These are phyloP conservation scores for Penicillium lagena DNA, from an alignment of 495 filamentous ascomycete species.

Conservation along the genomic window DNA sequence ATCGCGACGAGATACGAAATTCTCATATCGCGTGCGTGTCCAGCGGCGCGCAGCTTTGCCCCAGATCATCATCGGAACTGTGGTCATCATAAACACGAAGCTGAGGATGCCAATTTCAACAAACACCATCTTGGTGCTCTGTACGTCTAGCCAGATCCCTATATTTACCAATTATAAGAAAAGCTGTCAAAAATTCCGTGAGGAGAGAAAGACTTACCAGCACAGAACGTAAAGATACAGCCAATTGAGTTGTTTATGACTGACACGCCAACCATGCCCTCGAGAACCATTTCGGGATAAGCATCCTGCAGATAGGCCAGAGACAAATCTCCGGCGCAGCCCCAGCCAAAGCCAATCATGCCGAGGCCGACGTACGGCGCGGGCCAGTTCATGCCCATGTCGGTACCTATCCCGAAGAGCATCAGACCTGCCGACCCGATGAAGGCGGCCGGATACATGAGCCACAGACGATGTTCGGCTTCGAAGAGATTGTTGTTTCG, in stretches of 20 bases:
- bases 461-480: conserved; percentile 29
- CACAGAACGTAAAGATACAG: conserved; percentile 27
- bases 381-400: conserved; percentile 18
- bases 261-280: conserved; percentile 30
- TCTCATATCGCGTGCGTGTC: too few species aligned
- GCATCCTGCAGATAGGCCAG: conserved; percentile 27
- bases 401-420: conserved; percentile 25
- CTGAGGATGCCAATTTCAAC: too few species aligned
- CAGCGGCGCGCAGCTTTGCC: conserved; percentile 7
- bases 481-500: conserved; percentile 24
- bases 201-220: conserved; percentile 13
- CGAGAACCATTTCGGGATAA: conserved; percentile 26
- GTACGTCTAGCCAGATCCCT: too few species aligned
- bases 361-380: conserved; percentile 22
- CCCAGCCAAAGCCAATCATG: conserved; percentile 29
- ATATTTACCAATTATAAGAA: conserved; percentile 21
- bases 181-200: conserved; percentile 7
- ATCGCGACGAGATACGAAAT: too few species aligned
- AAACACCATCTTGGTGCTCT: too few species aligned
- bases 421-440: conserved; percentile 25
- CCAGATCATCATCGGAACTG: conserved; percentile 15
- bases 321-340: conserved; percentile 26
- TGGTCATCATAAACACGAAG: conserved; percentile 6
- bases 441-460: conserved; percentile 21
- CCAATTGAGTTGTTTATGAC: conserved; percentile 31